Conservation (phyloP, 495 filamentous ascomycete species). For the Aspergillus diversus region DNA sequence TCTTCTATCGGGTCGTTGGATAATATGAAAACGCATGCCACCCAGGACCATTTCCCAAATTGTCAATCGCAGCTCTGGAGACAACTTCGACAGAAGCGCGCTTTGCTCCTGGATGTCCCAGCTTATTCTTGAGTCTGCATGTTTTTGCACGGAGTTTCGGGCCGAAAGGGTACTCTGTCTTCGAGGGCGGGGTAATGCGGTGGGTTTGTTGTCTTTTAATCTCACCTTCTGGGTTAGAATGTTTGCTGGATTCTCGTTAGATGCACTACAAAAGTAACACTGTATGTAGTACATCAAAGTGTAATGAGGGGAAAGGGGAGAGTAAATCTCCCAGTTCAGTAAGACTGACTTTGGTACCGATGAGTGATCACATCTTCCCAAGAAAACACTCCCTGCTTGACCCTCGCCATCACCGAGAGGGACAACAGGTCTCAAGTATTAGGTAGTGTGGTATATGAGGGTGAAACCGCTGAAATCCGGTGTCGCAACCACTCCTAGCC, state of each 20-base stretch:
- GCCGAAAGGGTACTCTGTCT: slow-evolving; percentile 15
- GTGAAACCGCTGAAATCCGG: neutral
- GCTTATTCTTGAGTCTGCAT: slow-evolving; percentile 17
- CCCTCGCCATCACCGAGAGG: slow-evolving; percentile 38
- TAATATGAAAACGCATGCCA: slow-evolving; percentile 42
- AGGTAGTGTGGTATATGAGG: slow-evolving; percentile 1
- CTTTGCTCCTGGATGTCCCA: slow-evolving; percentile 35
- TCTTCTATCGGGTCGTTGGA: slow-evolving; percentile 39
- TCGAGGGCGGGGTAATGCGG: slow-evolving; percentile 31
- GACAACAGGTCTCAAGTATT: neutral
- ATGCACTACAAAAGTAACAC: neutral
- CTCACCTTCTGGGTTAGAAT: slow-evolving; percentile 1
- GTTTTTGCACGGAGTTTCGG: slow-evolving; percentile 15
- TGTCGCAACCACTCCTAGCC: slow-evolving; percentile 4
- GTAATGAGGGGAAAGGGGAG: neutral
- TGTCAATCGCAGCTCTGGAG: slow-evolving; percentile 47
- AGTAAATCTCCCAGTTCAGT: neutral
- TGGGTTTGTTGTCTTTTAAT: slow-evolving; percentile 44
- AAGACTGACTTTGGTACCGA: slow-evolving; percentile 48
- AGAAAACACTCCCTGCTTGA: slow-evolving; percentile 48
- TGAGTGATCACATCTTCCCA: slow-evolving; percentile 54
- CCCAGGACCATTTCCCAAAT: slow-evolving; percentile 50
- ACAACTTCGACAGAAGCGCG: slow-evolving; percentile 43
- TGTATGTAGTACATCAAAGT: neutral
- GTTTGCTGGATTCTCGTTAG: neutral